Percentiles rank a stretch among this genome's conserved stretches.
phyloP scores from a whole-genome alignment of 148 eudicot genomes.

The Nyssa sinensis region DNA sequence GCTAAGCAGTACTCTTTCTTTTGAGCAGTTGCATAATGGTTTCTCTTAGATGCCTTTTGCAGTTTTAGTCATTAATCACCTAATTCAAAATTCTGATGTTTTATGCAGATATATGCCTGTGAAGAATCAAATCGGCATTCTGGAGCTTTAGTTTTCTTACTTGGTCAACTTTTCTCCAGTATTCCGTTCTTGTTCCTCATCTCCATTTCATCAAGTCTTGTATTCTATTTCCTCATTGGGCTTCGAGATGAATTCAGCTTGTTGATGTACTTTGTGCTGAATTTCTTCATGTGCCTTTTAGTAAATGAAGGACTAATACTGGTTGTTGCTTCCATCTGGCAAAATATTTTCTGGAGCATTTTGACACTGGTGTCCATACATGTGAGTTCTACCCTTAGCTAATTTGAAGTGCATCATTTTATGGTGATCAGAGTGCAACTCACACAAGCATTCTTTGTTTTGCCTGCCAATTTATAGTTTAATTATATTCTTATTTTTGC shows the following conservation, averaged over 20 bases:
- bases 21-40: not conserved
- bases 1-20: not conserved
- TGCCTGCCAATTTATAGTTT: not conserved
- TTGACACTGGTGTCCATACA: constrained; percentile 65
- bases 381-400: constrained; percentile 45
- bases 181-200: constrained; percentile 94
- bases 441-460: not conserved
- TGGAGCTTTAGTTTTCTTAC: constrained; percentile 70
- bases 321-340: constrained; percentile 62
- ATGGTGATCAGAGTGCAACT: not conserved
- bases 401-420: not conserved
- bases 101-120: constrained; percentile 62
- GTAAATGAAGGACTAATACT: constrained; percentile 86
- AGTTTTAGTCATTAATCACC: not conserved
- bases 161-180: constrained; percentile 90
- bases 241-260: constrained; percentile 83
- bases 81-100: constrained; percentile 12
- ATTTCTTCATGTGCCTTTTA: constrained; percentile 81
- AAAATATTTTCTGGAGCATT: constrained; percentile 75
- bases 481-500: not conserved
- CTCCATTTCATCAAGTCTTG: constrained; percentile 81
- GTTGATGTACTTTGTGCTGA: constrained; percentile 90
- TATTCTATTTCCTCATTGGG: constrained; percentile 87
- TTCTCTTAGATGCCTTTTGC: not conserved
- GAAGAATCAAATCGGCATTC: constrained; percentile 86